phyloP scores from a whole-genome alignment of 345 rosid species.

The Citropsis articulata region DNA sequence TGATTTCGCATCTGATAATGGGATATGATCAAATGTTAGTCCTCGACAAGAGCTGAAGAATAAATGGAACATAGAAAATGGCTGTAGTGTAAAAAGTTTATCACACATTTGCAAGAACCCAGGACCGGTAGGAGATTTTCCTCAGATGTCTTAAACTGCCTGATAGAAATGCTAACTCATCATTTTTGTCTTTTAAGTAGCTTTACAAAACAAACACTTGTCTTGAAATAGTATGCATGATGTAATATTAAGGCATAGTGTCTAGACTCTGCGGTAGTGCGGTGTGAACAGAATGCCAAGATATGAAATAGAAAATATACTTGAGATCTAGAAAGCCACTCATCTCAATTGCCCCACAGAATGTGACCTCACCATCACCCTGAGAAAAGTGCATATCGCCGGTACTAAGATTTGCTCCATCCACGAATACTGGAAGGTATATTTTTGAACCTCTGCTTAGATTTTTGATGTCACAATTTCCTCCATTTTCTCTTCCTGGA shows the following conservation, averaged over 20 bases:
- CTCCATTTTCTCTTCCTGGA: constrained; percentile 95
- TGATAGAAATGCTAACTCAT: background rate
- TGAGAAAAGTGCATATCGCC: constrained; percentile 99
- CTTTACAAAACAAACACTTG: background rate
- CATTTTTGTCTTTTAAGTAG: background rate
- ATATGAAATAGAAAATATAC: constrained; percentile 29
- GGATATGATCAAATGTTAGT: background rate
- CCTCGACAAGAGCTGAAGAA: background rate
- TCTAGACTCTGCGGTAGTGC: background rate
- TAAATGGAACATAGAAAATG: background rate
- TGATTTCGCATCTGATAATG: constrained; percentile 64
- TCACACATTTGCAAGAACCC: background rate
- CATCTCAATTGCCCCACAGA: constrained; percentile 96
- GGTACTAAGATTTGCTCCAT: constrained; percentile 83
- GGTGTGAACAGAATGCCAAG: background rate
- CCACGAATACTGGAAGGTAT: constrained; percentile 86
- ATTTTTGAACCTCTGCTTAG: constrained; percentile 82
- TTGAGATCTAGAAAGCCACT: constrained; percentile 91
- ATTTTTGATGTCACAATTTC: constrained; percentile 92
- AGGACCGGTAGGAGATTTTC: background rate
- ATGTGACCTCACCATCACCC: constrained; percentile 92
- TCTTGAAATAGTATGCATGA: background rate
- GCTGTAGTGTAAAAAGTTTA: background rate
- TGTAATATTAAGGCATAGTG: background rate
- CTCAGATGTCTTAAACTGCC: background rate